Base-by-base conservation (phyloP, 176 grass and related monocot species). In the Rhynchospora breviuscula region DNA sequence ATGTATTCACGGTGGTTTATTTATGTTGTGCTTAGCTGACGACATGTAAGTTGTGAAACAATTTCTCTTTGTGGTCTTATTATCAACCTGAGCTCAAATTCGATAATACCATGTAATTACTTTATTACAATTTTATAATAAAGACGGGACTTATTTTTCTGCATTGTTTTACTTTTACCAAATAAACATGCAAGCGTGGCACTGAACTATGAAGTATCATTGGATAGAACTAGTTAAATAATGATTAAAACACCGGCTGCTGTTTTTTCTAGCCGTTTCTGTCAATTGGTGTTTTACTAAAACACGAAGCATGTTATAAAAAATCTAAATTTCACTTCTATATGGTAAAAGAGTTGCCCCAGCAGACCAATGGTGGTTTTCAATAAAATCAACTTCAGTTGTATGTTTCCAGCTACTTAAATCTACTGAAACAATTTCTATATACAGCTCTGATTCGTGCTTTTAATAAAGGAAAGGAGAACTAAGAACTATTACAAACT, bases 101-200 rank as follows among this genome's bases (percentile, higher is more conserved):
- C 48, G 9, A 26, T 64, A 63, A 63, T 60, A 46, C 35, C 40
- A 63, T 63, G 33, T 81, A 81, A 81, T 63, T 63, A 81, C 79
- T 9, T 81, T 62, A 81, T 33, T 21, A 46, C 46, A 21, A 25
- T 47, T 81, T 63, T 46, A 45, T 81, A 63, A 81, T 58, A 44
- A 62, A 45, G 9, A 45, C 45, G 78, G 14, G 25, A 80, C 56
- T 22, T 46, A 21, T 15, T 9, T 40, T 63, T 61, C 14, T 61
- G 31, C 15, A 25, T 81, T 81, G 10, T 46, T 25, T 45, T 63
- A 61, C 19, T 46, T 25, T 45, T 81, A 61, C 19, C 11, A 26
- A 8, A 76, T 76, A 54, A n/a, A 29, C 17, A 31, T 7, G 25
- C 13, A 35, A 19, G 23, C 31, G 25, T 49, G 56, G 71, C 47